Percentiles rank a stretch among this genome's conserved stretches.
phyloP scores from a whole-genome alignment of 768 basidiomycete species.

The Hericium rajendrae region DNA sequence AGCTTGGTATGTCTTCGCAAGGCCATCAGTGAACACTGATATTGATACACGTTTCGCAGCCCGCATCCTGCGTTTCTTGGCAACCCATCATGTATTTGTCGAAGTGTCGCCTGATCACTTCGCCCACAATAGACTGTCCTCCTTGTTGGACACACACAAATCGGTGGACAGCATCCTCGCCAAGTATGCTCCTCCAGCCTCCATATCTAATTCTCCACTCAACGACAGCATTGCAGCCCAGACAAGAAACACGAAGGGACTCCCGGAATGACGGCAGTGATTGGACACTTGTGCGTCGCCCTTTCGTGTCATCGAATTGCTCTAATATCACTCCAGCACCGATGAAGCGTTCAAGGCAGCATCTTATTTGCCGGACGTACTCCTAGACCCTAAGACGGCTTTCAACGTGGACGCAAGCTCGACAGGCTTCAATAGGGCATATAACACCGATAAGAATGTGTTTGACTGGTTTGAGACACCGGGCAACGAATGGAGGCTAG shows the following conservation, averaged over 20 bases:
- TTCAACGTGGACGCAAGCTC: conserved; percentile 18
- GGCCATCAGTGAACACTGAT: not conserved
- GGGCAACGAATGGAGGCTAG: conserved; percentile 12
- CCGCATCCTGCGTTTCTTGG: conserved; percentile 29
- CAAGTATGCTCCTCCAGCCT: not conserved
- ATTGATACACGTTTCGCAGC: conserved; percentile 13
- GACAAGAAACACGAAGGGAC: conserved; percentile 4
- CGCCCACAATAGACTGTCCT: conserved; percentile 29
- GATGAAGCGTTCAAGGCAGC: conserved; percentile 25
- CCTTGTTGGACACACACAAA: conserved; percentile 24
- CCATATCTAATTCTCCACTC: not conserved
- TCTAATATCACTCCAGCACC: not conserved
- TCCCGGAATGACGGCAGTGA: conserved; percentile 1
- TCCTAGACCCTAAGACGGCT: conserved; percentile 21
- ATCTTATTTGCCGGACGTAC: conserved; percentile 23
- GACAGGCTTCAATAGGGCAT: conserved; percentile 20
- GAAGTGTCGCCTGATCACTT: conserved; percentile 30
- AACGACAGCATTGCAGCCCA: not conserved
- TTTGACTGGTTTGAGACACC: conserved; percentile 21
- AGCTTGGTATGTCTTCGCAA: conserved; percentile 5
- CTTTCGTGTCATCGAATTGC: not conserved
- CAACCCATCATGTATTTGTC: conserved; percentile 29
- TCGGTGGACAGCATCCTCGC: conserved; percentile 13
- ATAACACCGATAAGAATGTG: conserved; percentile 14
- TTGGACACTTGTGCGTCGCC: conserved; percentile 5